These are phyloP conservation scores for Sugiyamaella castrensis DNA, from an alignment of 1,139 yeast genomes.

Conservation along the genomic window DNA sequence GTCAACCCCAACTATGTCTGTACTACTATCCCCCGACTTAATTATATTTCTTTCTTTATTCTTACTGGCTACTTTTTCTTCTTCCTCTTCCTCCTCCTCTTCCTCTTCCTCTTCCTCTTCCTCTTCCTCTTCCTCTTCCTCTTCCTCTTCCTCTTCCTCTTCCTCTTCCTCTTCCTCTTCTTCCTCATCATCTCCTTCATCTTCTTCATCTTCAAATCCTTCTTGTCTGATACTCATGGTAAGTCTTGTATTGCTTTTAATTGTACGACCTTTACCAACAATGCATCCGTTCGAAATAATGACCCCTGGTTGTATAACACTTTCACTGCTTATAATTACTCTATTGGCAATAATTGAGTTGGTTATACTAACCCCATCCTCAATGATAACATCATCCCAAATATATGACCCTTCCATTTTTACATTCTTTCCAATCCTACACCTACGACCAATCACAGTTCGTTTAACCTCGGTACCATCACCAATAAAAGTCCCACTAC, in stretches of 20 bases:
- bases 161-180: slow-evolving; percentile 26
- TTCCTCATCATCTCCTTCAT: slow-evolving; percentile 33
- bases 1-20: slow-evolving; percentile 50
- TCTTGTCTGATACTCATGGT: slow-evolving; percentile 17
- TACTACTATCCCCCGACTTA: slow-evolving; percentile 20
- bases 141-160: slow-evolving; percentile 11
- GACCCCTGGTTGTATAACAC: slow-evolving; percentile 59
- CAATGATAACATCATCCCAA: slow-evolving; percentile 79
- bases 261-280: slow-evolving; percentile 46
- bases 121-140: slow-evolving; percentile 12
- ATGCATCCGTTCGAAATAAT: slow-evolving; percentile 75
- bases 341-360: slow-evolving; percentile 68
- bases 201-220: slow-evolving; percentile 23
- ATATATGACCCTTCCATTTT: slow-evolving; percentile 68
- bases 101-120: slow-evolving; percentile 24
- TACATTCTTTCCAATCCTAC: slow-evolving; percentile 79
- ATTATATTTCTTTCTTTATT: slow-evolving; percentile 25
- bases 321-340: slow-evolving; percentile 53
- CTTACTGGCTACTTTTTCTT: slow-evolving; percentile 14
- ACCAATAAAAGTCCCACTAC: slow-evolving; percentile 65
- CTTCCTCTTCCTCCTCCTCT: slow-evolving; percentile 21
- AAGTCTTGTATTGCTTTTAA: slow-evolving; percentile 26
- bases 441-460: slow-evolving; percentile 81
- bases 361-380: slow-evolving; percentile 56
- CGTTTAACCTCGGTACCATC: slow-evolving; percentile 51